A percentile compares a stretch with the other conserved stretches of the same genome.
Conservation (phyloP, 2,329 filamentous ascomycete species). For the Pseudogymnoascus sp. region DNA sequence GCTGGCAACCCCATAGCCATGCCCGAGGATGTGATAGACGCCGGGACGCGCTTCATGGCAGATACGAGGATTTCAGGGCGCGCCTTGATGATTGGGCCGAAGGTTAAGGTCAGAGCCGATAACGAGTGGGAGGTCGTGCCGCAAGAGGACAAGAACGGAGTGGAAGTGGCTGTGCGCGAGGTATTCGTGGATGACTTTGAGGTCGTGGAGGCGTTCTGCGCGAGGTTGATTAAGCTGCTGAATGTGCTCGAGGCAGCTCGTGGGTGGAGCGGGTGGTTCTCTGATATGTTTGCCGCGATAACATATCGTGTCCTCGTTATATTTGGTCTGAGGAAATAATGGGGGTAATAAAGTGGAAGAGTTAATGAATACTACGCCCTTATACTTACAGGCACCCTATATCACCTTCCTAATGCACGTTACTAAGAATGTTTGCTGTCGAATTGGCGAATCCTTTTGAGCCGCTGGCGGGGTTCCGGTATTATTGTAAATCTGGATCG, state of each 20-base stretch:
- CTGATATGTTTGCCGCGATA: conserved; percentile 19
- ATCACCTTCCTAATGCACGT: neutral
- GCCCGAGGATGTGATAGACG: conserved; percentile 52
- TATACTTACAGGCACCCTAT: neutral
- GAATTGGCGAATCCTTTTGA: neutral
- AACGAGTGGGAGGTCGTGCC: conserved; percentile 26
- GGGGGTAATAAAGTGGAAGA: neutral
- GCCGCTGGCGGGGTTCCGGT: neutral
- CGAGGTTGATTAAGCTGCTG: conserved; percentile 43
- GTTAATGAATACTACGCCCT: neutral
- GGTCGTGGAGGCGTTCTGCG: conserved; percentile 46
- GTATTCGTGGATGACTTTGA: conserved; percentile 50
- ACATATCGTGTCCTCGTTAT: conserved; percentile 17
- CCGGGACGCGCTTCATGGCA: conserved; percentile 51
- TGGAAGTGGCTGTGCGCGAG: conserved; percentile 48
- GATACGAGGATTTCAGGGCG: conserved; percentile 49
- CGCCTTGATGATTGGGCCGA: conserved; percentile 49
- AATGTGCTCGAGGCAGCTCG: conserved; percentile 40
- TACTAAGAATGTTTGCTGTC: neutral
- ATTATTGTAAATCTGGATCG: neutral
- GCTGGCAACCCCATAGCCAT: conserved; percentile 46
- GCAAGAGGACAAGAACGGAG: conserved; percentile 15
- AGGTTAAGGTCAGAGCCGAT: conserved; percentile 37
- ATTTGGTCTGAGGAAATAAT: neutral
- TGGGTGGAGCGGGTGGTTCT: conserved; percentile 43